These are phyloP conservation scores for Physcomitrium patens DNA, from an alignment of 225 moss, liverwort and hornwort genomes.

Conservation along the genomic window DNA sequence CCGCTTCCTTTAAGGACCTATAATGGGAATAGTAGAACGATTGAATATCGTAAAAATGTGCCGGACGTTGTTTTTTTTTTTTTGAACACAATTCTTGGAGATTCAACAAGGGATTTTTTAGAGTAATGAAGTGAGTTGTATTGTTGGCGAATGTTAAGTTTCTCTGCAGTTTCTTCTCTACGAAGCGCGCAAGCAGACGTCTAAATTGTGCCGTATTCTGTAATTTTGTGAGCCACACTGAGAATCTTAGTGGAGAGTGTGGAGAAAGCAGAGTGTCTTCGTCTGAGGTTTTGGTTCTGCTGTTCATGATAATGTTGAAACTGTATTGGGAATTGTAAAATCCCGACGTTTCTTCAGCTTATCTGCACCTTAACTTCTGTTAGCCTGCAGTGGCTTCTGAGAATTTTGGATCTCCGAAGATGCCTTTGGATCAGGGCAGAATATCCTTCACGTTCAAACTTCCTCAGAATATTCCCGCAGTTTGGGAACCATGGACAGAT, in stretches of 20 bases:
- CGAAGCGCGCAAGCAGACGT: conserved; percentile 11
- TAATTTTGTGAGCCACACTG: not conserved
- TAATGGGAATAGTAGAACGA: not conserved
- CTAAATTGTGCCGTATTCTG: not conserved
- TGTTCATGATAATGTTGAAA: conserved; percentile 17
- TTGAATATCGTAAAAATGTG: not conserved
- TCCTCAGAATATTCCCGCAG: conserved; percentile 42
- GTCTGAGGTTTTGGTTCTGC: conserved; percentile 13
- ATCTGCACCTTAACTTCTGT: conserved; percentile 26
- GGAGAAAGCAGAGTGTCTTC: not conserved
- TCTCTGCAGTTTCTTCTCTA: not conserved
- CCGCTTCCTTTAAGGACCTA: conserved; percentile 17
- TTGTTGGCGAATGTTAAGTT: not conserved
- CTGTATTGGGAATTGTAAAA: conserved; percentile 1
- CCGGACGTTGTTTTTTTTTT: not conserved
- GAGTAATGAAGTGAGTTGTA: conserved; percentile 23
- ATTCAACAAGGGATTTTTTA: not conserved
- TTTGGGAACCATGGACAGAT: conserved; percentile 20
- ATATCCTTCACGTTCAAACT: conserved; percentile 56
- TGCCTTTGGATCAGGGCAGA: conserved; percentile 54
- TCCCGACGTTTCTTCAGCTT: conserved; percentile 6
- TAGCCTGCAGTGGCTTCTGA: conserved; percentile 65
- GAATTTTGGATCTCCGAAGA: conserved; percentile 49
- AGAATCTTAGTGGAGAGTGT: not conserved
- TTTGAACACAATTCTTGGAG: not conserved